phyloP scores from a whole-genome alignment of 371 early-diverging fungal species.

The Thermomucor indicae-seudaticae region DNA sequence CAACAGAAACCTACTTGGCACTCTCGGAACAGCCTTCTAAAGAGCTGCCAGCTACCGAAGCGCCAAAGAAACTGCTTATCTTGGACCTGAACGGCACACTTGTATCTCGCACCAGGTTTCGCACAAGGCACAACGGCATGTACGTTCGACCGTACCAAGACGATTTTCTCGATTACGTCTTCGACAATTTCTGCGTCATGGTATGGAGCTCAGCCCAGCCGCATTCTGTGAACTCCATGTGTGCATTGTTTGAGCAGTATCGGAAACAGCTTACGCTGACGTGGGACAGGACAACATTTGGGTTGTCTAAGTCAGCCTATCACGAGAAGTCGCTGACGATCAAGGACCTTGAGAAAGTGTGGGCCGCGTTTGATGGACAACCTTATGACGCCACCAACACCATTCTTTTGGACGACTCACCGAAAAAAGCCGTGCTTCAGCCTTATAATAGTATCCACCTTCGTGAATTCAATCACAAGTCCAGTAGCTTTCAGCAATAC shows the following conservation, averaged over 20 bases:
- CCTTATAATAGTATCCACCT: conserved; percentile 54
- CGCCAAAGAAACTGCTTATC: conserved; percentile 38
- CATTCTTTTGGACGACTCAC: conserved; percentile 67
- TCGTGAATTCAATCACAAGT: conserved; percentile 10
- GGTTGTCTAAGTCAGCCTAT: conserved; percentile 41
- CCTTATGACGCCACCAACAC: conserved; percentile 63
- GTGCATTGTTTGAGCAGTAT: conserved; percentile 42
- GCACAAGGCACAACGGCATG: conserved; percentile 18
- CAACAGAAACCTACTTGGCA: too few relatives aligned
- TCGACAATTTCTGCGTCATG: conserved; percentile 65
- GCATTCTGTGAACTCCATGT: conserved; percentile 55
- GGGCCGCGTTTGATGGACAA: conserved; percentile 26
- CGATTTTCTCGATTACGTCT: conserved; percentile 58
- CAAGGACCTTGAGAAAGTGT: conserved; percentile 61
- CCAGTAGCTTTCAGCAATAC: background rate
- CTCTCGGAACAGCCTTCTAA: conserved; percentile 1
- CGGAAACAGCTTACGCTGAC: conserved; percentile 34
- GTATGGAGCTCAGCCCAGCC: conserved; percentile 77
- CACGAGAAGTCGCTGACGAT: conserved; percentile 49
- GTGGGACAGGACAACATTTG: conserved; percentile 64
- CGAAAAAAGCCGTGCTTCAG: conserved; percentile 55
- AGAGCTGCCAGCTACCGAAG: background rate
- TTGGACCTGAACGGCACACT: conserved; percentile 77
- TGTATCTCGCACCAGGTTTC: conserved; percentile 30
- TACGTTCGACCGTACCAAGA: conserved; percentile 52